Evolutionary conservation across 371 early-diverging fungal species (phyloP), one percentile per base, ranked within the genome.

Genomic region (Globomyces sp.): DNA sequence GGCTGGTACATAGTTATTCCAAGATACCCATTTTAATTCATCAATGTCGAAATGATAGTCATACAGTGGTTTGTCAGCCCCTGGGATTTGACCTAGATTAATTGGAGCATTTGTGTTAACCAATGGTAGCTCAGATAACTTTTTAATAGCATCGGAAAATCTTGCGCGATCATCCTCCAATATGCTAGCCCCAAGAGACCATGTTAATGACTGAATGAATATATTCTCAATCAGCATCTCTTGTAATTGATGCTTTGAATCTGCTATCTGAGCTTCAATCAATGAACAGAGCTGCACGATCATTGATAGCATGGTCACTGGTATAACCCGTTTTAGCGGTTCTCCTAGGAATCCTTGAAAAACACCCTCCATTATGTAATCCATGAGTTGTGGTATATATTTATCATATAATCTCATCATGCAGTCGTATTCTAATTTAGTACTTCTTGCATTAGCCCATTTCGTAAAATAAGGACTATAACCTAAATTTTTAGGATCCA

Each of bases 401-500:
- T 82, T 84, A 37, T 58, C 58, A 63, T 77, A 85, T 10, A 81
- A 51, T 48, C 71, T 75, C 9, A 64, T 39, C 36, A 85, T 64
- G 5, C 70, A 42, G 36, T 78, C 77, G 2, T 65, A 60, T 42
- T 83, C 81, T 1, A 71, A 62, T 60, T 80, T 80, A 58, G 74
- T 75, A 5, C 65, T 66, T 24, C 79, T 49, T 3, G 68, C 57
- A 52, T 80, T 77, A 50, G 68, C 65, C 85, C 84, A 85, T 48
- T 77, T 75, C 9, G 71, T 71, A 65, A 74, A 83, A 63, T 58
- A 77, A 0, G 84, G 85, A 57, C 71, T 67, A 68, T 75, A 82
- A 1, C 83, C 83, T 36, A 86, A 73, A 58, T 81, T 83, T 44
- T 84, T 81, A 0, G 82, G 78, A 53, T 85, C 85, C 80, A 85